Conservation (phyloP, 1,284 basidiomycete species). For the Pisolithus thermaeus region DNA sequence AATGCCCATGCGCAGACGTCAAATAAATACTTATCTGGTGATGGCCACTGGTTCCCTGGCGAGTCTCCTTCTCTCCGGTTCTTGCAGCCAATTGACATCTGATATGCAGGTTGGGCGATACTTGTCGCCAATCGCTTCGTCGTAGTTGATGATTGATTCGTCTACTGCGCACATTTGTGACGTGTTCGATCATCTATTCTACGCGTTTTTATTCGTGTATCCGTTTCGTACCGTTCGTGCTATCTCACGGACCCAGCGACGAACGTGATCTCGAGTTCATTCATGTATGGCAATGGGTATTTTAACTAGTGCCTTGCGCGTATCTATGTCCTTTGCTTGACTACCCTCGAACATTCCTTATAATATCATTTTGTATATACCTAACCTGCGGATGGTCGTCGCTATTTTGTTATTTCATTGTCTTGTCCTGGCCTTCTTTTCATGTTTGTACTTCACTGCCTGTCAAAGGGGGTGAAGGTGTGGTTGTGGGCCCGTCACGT, state of each 20-base stretch:
- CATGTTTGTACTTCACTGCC: background rate
- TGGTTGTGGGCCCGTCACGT: background rate
- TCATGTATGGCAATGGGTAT: background rate
- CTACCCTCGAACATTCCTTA: background rate
- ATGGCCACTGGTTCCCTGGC: constrained; percentile 10
- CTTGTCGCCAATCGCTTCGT: constrained; percentile 31
- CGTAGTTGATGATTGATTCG: constrained; percentile 37
- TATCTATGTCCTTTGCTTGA: constrained; percentile 3
- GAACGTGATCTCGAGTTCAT: constrained; percentile 47
- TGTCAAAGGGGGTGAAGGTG: background rate
- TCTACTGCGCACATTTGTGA: constrained; percentile 22
- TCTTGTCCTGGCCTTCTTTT: background rate
- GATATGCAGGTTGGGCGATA: constrained; percentile 23
- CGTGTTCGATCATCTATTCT: constrained; percentile 26
- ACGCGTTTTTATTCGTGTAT: constrained; percentile 50
- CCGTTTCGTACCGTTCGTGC: constrained; percentile 56
- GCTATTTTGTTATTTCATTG: background rate
- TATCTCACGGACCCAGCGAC: constrained; percentile 46
- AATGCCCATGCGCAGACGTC: constrained; percentile 61
- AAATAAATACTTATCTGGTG: constrained; percentile 40
- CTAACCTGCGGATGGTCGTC: background rate
- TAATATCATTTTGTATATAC: background rate
- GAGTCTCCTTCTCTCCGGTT: constrained; percentile 4
- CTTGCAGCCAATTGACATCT: constrained; percentile 4
- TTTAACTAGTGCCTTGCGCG: background rate